Evolutionary conservation across 257 asterid species (phyloP).

Genomic region (Nicotiana obtusifolia): DNA sequence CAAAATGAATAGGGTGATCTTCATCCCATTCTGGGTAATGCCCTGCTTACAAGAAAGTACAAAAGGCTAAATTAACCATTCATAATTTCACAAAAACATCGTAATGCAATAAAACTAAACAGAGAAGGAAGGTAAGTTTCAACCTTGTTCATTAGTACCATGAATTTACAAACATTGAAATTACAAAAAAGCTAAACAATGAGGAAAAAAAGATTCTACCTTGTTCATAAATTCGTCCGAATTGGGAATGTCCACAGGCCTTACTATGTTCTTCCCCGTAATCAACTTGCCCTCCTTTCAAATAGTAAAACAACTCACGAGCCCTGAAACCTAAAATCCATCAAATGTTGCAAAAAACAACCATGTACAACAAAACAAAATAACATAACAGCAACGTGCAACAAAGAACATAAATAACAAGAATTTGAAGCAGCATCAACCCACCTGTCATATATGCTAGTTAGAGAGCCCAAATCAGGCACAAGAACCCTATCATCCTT

Average conservation of each 20-base stretch:
- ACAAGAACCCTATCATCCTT: conserved; percentile 95
- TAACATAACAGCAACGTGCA: not conserved
- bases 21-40: conserved; percentile 96
- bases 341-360: conserved; percentile 14
- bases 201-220: conserved; percentile 31
- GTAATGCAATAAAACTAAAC: not conserved
- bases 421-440: not conserved
- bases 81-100: not conserved
- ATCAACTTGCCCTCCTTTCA: conserved; percentile 95
- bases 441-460: conserved; percentile 77
- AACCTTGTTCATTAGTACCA: not conserved
- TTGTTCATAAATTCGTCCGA: conserved; percentile 64
- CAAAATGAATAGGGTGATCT: conserved; percentile 88
- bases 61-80: not conserved
- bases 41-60: conserved; percentile 31
- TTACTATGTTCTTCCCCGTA: conserved; percentile 96
- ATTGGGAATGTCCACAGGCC: conserved; percentile 79
- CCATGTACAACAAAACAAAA: not conserved
- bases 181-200: not conserved
- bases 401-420: not conserved
- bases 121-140: not conserved
- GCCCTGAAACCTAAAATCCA: conserved; percentile 57
- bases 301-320: conserved; percentile 84
- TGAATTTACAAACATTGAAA: not conserved
- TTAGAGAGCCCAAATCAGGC: conserved; percentile 87